Evolutionary conservation across 805 yeast species (phyloP).

Genomic region (Candida sakaeoensis): DNA sequence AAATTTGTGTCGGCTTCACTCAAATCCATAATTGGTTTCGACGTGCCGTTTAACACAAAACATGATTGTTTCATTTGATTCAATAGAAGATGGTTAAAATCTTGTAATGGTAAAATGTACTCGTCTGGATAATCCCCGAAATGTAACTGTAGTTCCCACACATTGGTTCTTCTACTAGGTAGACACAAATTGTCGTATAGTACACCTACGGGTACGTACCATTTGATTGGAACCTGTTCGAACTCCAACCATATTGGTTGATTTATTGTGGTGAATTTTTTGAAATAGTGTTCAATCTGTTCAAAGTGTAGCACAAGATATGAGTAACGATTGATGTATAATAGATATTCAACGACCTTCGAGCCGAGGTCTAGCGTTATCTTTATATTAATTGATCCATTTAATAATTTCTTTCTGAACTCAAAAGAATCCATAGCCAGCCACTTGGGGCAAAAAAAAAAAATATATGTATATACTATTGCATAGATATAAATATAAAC

Average conservation of each 20-base stretch:
- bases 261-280: slow-evolving; percentile 17
- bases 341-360: slow-evolving; percentile 16
- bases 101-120: slow-evolving; percentile 29
- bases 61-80: slow-evolving; percentile 83
- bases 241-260: slow-evolving; percentile 60
- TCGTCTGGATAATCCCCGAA: slow-evolving; percentile 23
- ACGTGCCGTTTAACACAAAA: slow-evolving; percentile 68
- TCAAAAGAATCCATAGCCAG: slow-evolving; percentile 11
- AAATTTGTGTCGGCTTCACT: slow-evolving; percentile 56
- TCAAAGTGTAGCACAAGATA: slow-evolving; percentile 48
- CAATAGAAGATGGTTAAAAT: slow-evolving; percentile 54
- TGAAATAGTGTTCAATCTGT: slow-evolving; percentile 36
- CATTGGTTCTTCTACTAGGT: slow-evolving; percentile 12
- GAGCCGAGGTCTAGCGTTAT: slow-evolving; percentile 27
- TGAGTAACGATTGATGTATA: slow-evolving; percentile 39
- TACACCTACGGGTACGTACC: slow-evolving; percentile 78
- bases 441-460: background rate
- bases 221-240: slow-evolving; percentile 60
- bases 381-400: slow-evolving; percentile 47
- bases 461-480: background rate
- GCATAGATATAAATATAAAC: too few relatives aligned
- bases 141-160: slow-evolving; percentile 45
- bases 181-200: slow-evolving; percentile 53
- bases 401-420: slow-evolving; percentile 46
- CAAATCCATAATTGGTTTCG: slow-evolving; percentile 76